Conservation (phyloP, 495 filamentous ascomycete species). For the Hypoxylon crocopeplum region DNA sequence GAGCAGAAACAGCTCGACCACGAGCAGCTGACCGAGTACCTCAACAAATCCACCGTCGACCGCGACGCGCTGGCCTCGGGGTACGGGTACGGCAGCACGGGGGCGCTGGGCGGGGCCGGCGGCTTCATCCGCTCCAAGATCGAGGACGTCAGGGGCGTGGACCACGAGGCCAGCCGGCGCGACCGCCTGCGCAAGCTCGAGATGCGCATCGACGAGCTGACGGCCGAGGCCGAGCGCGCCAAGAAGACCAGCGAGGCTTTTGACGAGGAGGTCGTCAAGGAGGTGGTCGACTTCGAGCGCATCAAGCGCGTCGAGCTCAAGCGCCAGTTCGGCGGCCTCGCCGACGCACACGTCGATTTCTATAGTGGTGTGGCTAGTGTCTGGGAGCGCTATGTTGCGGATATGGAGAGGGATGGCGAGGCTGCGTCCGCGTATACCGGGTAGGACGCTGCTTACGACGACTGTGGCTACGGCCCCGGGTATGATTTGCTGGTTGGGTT, state of each 20-base stretch:
- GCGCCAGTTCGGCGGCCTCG: conserved; percentile 79
- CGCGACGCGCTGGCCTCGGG: conserved; percentile 81
- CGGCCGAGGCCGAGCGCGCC: conserved; percentile 84
- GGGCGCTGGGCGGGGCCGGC: conserved; percentile 67
- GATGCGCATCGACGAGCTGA: conserved; percentile 87
- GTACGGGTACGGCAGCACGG: conserved; percentile 64
- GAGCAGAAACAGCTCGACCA: conserved; percentile 99
- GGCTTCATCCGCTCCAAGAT: conserved; percentile 95
- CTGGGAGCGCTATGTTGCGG: conserved; percentile 88
- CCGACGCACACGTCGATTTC: conserved; percentile 86
- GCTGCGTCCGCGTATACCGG: conserved; percentile 20
- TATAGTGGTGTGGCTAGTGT: conserved; percentile 79
- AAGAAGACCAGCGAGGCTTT: conserved; percentile 84
- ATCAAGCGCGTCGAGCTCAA: conserved; percentile 95
- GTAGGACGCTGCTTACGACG: neutral
- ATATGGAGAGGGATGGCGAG: conserved; percentile 78
- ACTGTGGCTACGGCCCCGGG: no score
- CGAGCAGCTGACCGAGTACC: conserved; percentile 93
- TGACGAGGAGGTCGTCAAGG: conserved; percentile 91
- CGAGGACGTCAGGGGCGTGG: conserved; percentile 95
- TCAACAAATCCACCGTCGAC: conserved; percentile 86
- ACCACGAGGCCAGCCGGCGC: conserved; percentile 88
- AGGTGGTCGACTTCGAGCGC: conserved; percentile 92
- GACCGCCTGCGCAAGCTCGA: conserved; percentile 90
- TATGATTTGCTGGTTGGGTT: no score